Percentiles rank a stretch among this genome's conserved stretches.
Evolutionary conservation across 2,329 filamentous ascomycete species (phyloP).

Genomic region (Talaromyces sp.): DNA sequence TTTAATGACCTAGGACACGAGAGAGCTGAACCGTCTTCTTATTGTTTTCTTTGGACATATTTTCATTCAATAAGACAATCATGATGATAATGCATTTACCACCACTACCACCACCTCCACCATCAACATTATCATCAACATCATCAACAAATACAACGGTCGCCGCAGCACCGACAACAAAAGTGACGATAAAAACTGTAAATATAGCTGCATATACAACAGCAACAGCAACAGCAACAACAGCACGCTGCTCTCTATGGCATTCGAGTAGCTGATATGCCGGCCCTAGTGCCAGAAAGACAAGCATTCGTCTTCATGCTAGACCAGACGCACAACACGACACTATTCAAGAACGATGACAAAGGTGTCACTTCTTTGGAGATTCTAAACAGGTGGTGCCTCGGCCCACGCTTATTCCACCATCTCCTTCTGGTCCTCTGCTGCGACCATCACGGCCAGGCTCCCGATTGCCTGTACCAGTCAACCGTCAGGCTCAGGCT

Average conservation of each 20-base stretch:
- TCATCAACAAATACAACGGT: neutral
- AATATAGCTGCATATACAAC: neutral
- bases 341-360: neutral
- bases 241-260: neutral
- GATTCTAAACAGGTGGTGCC: neutral
- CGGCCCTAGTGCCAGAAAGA: neutral
- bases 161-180: neutral
- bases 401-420: neutral
- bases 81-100: neutral
- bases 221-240: neutral
- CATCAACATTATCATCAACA: neutral
- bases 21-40: neutral
- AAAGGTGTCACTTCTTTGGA: neutral
- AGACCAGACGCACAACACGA: neutral
- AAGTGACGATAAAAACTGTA: neutral
- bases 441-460: neutral
- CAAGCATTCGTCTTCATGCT: neutral
- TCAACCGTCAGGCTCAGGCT: neutral
- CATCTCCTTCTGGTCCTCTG: neutral
- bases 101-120: neutral
- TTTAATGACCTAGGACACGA: neutral
- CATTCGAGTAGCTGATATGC: neutral
- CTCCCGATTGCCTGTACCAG: neutral
- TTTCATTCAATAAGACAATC: neutral
- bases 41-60: neutral